Evolutionary conservation across 2,329 filamentous ascomycete genomes (phyloP), one percentile per base, ranked within the genome.

Genomic region (Gyromitra esculenta): DNA sequence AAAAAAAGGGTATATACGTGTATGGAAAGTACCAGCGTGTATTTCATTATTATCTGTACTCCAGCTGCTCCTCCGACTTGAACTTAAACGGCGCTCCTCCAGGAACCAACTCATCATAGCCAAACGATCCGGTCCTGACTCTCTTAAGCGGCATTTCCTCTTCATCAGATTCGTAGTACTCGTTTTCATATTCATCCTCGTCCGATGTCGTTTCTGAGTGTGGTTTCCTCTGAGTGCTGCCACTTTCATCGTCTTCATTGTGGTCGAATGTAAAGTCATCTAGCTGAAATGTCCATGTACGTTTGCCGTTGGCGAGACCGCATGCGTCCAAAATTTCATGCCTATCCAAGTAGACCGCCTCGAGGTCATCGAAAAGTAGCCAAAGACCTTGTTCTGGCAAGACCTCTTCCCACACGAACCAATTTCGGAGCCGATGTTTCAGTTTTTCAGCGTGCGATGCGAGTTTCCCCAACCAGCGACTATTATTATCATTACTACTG

Each of bases 351-450:
- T 80, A 81, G 21, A 80, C 71, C 1, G 78, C 78, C 8, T 76
- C 74, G 43, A 76, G 56, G 39, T 80, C 80, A 45, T 81, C 79
- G 52, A 78, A 80, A 15, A 80, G 69, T 63, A 81, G 67, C 80
- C 80, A 81, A 15, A 81, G 71, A 3, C 79, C 80, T 43, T 80
- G 78, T 50, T 80, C 78, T 1, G 80, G 80, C 4, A 81, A 48
- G 11, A 80, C 70, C 3, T 79, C 73, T 25, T 79, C 78, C 70
- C 77, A 80, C 35, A 80, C 75, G 41, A 80, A 80, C 80, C 79
- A 81, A 35, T 72, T 75, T 43, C 74, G 75, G 13, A 79, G 50
- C 15, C 39, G 54, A 52, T 75, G 41, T 52, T 54, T 68, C 68
- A 78, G 43, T 5, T 39, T 65, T n/a, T 66, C 39, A 0, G 59